Evolutionary conservation across 2,329 filamentous ascomycete genomes (phyloP), one percentile per base, ranked within the genome.

Genomic region (Xylariaceae sp.): DNA sequence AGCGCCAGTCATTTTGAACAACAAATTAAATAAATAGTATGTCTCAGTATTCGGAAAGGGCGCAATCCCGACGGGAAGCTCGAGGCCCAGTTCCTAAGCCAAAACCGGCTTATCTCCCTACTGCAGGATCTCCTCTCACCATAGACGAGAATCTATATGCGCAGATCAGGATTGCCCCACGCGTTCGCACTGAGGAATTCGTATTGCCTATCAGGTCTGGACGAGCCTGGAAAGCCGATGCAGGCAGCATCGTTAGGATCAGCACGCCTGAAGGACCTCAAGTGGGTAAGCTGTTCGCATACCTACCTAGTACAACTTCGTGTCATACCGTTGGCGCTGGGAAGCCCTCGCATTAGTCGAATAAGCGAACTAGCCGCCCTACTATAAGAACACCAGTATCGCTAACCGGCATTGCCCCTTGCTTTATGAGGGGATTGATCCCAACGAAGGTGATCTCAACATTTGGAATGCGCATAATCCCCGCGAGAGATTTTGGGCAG

Each of bases 401-500:
- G 27, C 27, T 32, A 3, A 32, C 27, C 3, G 4, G 7, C 12
- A 4, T 8, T 5, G 16, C 27, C 27, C 27, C 16, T 32, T 4
- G 4, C 19, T 21, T 20, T 41, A n/a, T n/a, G n/a, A n/a, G n/a
- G n/a, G n/a, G n/a, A n/a, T n/a, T n/a, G n/a, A n/a, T n/a, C n/a
- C n/a, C n/a, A n/a, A n/a, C n/a, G 20, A 37, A 67, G 86, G 87
- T 43, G 88, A 93, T 57, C 69, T 93, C 16, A 94, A 94, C 64
- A 76, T 93, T 56, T 94, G 86, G 86, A 88, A 85, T 56, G 73
- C 75, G 5, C 69, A 82, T 52, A 90, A 93, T 64, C 85, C 87
- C 0, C 79, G 86, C 12, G 88, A 94, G 63, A 76, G 82, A 34
- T 88, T 94, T 70, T 94, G 88, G 88, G 88, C 88, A 1, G 74